Percentiles rank a stretch among this genome's conserved stretches.
Evolutionary conservation across 257 asterid species (phyloP).

Genomic region (Solanum pennellii): DNA sequence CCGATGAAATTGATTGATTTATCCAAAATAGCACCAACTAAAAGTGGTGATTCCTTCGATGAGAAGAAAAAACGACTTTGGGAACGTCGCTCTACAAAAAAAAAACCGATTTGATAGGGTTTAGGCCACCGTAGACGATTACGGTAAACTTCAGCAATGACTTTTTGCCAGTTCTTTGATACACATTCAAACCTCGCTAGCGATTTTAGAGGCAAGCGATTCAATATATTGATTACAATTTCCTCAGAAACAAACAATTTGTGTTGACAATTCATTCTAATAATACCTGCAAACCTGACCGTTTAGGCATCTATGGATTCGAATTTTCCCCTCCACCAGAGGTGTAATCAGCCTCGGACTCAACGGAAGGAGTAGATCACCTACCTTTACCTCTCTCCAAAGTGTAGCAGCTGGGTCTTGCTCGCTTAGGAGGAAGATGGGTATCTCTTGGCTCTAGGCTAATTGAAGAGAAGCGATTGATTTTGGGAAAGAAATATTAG

Average conservation of each 20-base stretch:
- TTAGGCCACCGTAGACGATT: not conserved
- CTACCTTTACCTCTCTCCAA: not conserved
- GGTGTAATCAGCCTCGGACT: not conserved
- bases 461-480: not conserved
- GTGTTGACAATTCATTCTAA: not conserved
- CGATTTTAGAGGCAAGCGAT: not conserved
- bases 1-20: not conserved
- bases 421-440: not conserved
- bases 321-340: not conserved
- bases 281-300: too few relatives aligned
- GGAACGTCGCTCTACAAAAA: not conserved
- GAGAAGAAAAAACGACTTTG: not conserved
- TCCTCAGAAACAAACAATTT: not conserved
- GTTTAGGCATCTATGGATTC: not conserved
- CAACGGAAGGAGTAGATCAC: not conserved
- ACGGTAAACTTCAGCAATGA: not conserved
- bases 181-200: not conserved
- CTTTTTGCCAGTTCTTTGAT: not conserved
- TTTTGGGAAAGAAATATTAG: too few relatives aligned
- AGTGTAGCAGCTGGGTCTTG: not conserved
- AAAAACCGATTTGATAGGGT: not conserved
- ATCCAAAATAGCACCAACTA: not conserved
- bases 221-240: not conserved
- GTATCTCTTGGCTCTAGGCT: not conserved
- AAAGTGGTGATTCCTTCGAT: not conserved